Evolutionary conservation across 306 rosid genomes (phyloP), one percentile per base, ranked within the genome.

Genomic region (Herpetospermum pedunculosum): DNA sequence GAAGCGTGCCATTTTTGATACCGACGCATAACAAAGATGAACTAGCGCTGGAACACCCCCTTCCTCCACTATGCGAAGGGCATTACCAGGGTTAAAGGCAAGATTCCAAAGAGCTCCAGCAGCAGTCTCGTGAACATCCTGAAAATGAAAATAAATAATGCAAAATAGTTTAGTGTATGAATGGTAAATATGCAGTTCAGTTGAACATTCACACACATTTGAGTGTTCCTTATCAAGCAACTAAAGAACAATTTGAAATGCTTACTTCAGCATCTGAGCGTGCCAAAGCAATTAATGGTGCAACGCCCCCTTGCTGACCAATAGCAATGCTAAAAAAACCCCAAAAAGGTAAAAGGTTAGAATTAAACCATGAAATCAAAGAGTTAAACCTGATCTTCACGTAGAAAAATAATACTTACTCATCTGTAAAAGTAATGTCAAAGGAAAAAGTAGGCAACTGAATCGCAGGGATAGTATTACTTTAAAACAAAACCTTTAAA

Each of bases 91-190:
- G 84, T 95, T 95, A 81, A 91, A 95, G 77, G 99, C 99, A 81
- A 95, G 96, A 83, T 95, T 95, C 99, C 99, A 95, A 46, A 95
- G 96, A 60, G 99, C 99, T 81, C 99, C 99, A n/a, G 99, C 99
- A 69, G 99, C 99, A 52, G 99, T 95, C 88, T 95, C 99, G 69
- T 92, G 99, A 83, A 95, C 99, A 84, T 95, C 99, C 99, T 95
- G 96, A 68, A 77, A 82, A 72, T n/a, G 75, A 76, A 87, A 80
- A 72, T 46, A 72, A 47, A 38, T 15, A 53, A 67, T 12, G 70
- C 76, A 44, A 76, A 23, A 84, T 58, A 54, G 76, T 18, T 60
- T 3, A 18, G 43, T 16, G 68, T 60, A 60, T 59, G 8, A 32
- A 60, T 18, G 25, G 14, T 21, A 40, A 65, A 19, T 38, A 65